A percentile compares a stretch with the other conserved stretches of the same genome.
phyloP scores from a whole-genome alignment of 2,329 filamentous ascomycete species.

The Talaromyces albobiverticillius region DNA sequence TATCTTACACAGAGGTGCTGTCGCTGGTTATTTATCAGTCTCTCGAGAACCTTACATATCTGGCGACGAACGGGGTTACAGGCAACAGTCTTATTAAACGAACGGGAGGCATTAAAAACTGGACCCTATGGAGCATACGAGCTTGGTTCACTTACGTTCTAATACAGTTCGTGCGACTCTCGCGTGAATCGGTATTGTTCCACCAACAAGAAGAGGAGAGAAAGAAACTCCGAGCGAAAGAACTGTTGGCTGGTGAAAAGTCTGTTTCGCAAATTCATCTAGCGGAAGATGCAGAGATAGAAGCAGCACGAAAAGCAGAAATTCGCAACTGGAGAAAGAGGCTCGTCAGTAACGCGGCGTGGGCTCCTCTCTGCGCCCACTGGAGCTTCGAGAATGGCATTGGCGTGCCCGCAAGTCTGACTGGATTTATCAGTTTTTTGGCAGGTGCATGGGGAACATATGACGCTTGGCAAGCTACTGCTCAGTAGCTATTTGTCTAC shows the following conservation, averaged over 20 bases:
- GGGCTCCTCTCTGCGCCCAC: conserved; percentile 79
- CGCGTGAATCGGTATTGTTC: conserved; percentile 41
- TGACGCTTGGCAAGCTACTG: conserved; percentile 45
- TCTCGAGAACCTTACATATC: conserved; percentile 79
- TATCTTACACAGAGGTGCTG: conserved; percentile 67
- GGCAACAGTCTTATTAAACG: conserved; percentile 38
- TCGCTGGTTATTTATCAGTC: conserved; percentile 70
- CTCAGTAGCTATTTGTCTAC: conserved; percentile 7
- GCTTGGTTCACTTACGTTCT: conserved; percentile 78
- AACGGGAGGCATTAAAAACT: conserved; percentile 55
- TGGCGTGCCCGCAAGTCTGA: conserved; percentile 54
- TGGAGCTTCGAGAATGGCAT: conserved; percentile 71
- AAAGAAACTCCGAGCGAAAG: conserved; percentile 19
- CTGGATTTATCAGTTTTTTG: conserved; percentile 58
- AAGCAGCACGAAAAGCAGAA: conserved; percentile 29
- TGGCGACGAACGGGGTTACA: conserved; percentile 70
- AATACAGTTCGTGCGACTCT: conserved; percentile 69
- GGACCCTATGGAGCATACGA: conserved; percentile 70
- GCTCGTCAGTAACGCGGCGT: conserved; percentile 67
- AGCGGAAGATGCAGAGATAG: conserved; percentile 25
- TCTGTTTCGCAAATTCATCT: conserved; percentile 2
- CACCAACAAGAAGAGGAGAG: conserved; percentile 26
- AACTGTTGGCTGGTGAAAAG: conserved; percentile 19
- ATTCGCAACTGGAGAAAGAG: conserved; percentile 60
- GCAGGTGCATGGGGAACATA: conserved; percentile 46